A percentile compares a stretch with the other conserved stretches of the same genome.
Conservation (phyloP, 1,139 yeast genomes). For the Geotrichum restrictum region DNA sequence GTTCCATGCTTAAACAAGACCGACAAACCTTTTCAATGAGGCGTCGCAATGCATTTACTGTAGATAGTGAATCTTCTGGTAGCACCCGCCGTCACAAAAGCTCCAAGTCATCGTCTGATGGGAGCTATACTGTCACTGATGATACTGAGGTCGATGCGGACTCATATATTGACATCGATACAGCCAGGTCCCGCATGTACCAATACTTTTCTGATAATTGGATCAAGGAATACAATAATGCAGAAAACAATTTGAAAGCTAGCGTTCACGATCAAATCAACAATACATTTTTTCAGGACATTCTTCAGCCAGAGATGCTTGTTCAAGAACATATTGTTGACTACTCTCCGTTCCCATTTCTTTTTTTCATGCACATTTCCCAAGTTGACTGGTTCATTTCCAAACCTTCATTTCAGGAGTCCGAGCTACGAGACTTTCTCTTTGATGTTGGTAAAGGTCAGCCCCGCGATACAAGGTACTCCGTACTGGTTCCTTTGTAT, state of each 20-base stretch:
- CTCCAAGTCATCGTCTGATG: not conserved
- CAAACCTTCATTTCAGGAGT: conserved; percentile 54
- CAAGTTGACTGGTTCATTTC: conserved; percentile 53
- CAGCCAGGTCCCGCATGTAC: conserved; percentile 36
- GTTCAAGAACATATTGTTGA: conserved; percentile 54
- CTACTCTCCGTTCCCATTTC: conserved; percentile 58
- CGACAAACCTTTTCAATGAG: conserved; percentile 4
- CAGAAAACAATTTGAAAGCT: conserved; percentile 31
- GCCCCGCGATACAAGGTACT: conserved; percentile 65
- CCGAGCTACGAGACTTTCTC: conserved; percentile 56
- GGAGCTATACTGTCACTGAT: conserved; percentile 25
- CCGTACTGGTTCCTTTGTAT: conserved; percentile 63
- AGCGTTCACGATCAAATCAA: conserved; percentile 53
- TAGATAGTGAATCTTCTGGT: not conserved
- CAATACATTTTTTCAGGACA: conserved; percentile 49
- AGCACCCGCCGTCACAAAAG: conserved; percentile 6
- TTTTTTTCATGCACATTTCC: conserved; percentile 55
- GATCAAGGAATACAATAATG: conserved; percentile 46
- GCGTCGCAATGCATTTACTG: not conserved
- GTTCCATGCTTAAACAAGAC: not conserved
- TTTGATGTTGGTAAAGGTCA: conserved; percentile 76
- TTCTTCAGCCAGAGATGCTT: conserved; percentile 44
- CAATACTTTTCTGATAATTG: conserved; percentile 64
- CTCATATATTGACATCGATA: conserved; percentile 33
- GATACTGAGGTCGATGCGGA: conserved; percentile 27